Evolutionary conservation across 1,139 yeast genomes (phyloP).

Genomic region (Yamadazyma oceani): DNA sequence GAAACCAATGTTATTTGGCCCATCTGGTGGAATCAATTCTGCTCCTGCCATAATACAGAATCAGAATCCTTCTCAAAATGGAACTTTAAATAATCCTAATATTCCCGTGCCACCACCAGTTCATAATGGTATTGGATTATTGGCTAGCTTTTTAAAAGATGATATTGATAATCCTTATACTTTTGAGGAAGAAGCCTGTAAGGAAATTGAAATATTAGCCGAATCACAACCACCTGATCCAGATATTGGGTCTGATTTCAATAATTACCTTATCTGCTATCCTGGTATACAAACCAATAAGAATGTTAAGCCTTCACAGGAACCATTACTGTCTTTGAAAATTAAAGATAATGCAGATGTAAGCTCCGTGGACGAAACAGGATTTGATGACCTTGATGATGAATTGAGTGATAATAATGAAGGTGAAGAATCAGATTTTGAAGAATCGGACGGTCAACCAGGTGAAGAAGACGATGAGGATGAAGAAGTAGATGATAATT

Average conservation of each 20-base stretch:
- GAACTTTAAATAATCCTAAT: neutral
- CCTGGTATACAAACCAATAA: conserved; percentile 26
- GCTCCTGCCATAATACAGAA: conserved; percentile 38
- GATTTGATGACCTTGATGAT: conserved; percentile 5
- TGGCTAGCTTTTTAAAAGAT: conserved; percentile 59
- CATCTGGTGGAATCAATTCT: conserved; percentile 75
- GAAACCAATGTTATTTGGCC: conserved; percentile 83
- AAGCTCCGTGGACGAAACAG: conserved; percentile 3
- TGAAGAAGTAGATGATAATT: conserved; percentile 14
- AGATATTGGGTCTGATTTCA: conserved; percentile 14
- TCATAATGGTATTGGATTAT: conserved; percentile 53
- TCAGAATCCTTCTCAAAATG: conserved; percentile 4
- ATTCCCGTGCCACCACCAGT: conserved; percentile 10
- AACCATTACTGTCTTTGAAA: conserved; percentile 5
- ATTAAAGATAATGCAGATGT: conserved; percentile 1
- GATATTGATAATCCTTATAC: conserved; percentile 62
- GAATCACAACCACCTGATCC: conserved; percentile 7
- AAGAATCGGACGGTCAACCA: conserved; percentile 13
- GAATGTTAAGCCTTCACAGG: conserved; percentile 5
- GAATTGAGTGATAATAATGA: conserved; percentile 12
- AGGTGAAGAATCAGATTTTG: conserved; percentile 12
- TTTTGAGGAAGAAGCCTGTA: conserved; percentile 52
- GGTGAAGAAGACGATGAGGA: conserved; percentile 16
- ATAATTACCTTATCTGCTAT: conserved; percentile 29
- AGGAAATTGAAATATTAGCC: conserved; percentile 36